These are phyloP conservation scores for Leccinum longicurvipes DNA, from an alignment of 768 basidiomycete genomes.

Conservation along the genomic window DNA sequence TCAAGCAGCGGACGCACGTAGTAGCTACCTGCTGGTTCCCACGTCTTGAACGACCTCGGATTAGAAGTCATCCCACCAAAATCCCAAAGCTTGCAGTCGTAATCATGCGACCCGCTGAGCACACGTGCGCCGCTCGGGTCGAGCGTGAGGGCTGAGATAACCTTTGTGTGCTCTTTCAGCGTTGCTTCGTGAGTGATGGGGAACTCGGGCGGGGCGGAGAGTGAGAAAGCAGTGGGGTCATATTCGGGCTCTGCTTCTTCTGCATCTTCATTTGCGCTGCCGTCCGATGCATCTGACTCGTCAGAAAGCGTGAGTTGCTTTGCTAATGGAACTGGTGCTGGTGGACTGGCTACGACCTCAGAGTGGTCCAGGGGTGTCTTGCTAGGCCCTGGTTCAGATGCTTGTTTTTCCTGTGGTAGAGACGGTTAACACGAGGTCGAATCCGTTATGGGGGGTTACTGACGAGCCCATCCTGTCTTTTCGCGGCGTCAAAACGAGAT, in stretches of 20 bases:
- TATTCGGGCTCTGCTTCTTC: slow-evolving; percentile 45
- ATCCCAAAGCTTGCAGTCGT: slow-evolving; percentile 98
- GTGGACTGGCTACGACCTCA: slow-evolving; percentile 25
- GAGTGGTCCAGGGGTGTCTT: slow-evolving; percentile 5
- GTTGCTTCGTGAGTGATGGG: slow-evolving; percentile 89
- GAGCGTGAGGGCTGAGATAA: slow-evolving; percentile 86
- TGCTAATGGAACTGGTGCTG: background rate
- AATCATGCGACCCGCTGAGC: slow-evolving; percentile 91
- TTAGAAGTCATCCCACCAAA: slow-evolving; percentile 95
- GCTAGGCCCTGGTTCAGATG: slow-evolving; percentile 17
- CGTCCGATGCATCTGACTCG: slow-evolving; percentile 21
- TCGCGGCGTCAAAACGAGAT: slow-evolving; percentile 75
- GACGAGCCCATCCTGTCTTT: slow-evolving; percentile 44
- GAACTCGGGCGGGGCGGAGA: slow-evolving; percentile 49
- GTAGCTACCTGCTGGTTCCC: slow-evolving; percentile 93
- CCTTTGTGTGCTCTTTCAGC: slow-evolving; percentile 94
- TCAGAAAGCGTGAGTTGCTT: slow-evolving; percentile 7
- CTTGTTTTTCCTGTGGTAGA: slow-evolving; percentile 14
- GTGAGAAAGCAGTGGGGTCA: slow-evolving; percentile 44
- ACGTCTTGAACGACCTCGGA: slow-evolving; percentile 93
- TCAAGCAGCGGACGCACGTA: slow-evolving; percentile 49
- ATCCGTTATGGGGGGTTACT: slow-evolving; percentile 12
- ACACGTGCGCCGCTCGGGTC: slow-evolving; percentile 95
- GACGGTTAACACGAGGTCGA: slow-evolving; percentile 22
- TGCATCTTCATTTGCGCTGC: slow-evolving; percentile 10